Evolutionary conservation across 805 yeast species (phyloP).

Genomic region (Candida khao-thaluensis): DNA sequence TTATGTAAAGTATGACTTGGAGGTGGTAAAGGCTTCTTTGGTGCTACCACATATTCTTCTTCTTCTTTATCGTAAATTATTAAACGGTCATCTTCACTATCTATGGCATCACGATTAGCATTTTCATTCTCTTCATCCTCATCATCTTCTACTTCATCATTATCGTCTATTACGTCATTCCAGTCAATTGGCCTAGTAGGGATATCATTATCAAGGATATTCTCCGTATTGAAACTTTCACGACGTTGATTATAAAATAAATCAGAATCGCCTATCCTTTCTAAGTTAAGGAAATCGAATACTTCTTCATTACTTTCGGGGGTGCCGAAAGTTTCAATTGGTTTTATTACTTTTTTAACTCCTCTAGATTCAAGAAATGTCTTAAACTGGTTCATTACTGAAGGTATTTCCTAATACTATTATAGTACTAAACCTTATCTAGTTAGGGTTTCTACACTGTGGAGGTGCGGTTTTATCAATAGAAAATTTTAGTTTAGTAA

Average conservation of each 20-base stretch:
- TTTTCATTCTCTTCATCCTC: slow-evolving; percentile 4
- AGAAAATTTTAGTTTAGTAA: no score
- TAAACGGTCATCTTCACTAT: neutral
- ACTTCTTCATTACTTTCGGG: slow-evolving; percentile 8
- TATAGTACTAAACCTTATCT: no score
- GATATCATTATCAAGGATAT: neutral
- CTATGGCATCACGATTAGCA: neutral
- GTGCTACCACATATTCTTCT: slow-evolving; percentile 1
- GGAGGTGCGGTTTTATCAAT: no score
- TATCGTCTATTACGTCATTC: neutral
- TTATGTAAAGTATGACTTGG: neutral
- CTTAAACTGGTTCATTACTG: slow-evolving; percentile 6
- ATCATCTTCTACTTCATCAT: slow-evolving; percentile 1
- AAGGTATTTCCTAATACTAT: no score
- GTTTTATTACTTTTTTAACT: slow-evolving; percentile 5
- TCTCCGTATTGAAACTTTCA: slow-evolving; percentile 18
- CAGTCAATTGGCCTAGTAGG: neutral
- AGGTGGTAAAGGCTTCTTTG: neutral
- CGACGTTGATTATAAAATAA: slow-evolving; percentile 21
- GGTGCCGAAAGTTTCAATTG: slow-evolving; percentile 3
- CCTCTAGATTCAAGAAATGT: slow-evolving; percentile 14
- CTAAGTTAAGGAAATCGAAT: slow-evolving; percentile 20
- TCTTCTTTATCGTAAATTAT: neutral
- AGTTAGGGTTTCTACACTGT: no score
- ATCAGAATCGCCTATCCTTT: slow-evolving; percentile 25